Evolutionary conservation across 2,329 filamentous ascomycete species (phyloP).

Genomic region (Beauveria scarabaeidicola): DNA sequence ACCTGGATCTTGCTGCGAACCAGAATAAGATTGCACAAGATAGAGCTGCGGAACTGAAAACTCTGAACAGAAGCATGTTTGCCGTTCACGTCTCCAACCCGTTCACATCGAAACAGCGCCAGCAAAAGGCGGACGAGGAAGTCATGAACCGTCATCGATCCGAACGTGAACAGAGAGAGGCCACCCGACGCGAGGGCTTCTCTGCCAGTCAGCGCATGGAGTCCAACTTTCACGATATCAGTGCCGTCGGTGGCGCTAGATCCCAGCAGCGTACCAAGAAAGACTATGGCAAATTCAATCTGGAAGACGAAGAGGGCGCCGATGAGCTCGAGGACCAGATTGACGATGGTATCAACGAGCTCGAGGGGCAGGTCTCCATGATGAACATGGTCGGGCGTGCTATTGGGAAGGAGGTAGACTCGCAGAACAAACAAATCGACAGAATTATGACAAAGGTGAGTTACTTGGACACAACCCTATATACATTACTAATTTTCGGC

Average conservation of each 20-base stretch:
- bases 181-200: conserved; percentile 46
- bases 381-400: conserved; percentile 66
- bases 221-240: conserved; percentile 35
- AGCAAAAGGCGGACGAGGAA: conserved; percentile 55
- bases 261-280: conserved; percentile 29
- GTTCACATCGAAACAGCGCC: conserved; percentile 62
- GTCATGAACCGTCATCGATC: conserved; percentile 60
- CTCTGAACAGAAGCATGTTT: conserved; percentile 84
- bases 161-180: conserved; percentile 57
- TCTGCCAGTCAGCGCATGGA: conserved; percentile 47
- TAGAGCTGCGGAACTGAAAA: conserved; percentile 74
- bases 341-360: conserved; percentile 53
- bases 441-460: conserved; percentile 69
- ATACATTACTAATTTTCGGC: conserved; percentile 20
- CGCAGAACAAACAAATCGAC: conserved; percentile 68
- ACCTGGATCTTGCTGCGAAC: conserved; percentile 70
- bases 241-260: conserved; percentile 17
- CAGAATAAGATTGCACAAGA: conserved; percentile 71
- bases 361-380: conserved; percentile 60
- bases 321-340: conserved; percentile 43
- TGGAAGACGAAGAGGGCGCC: conserved; percentile 59
- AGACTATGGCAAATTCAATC: conserved; percentile 57
- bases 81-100: conserved; percentile 70
- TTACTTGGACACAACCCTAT: neutral
- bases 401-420: conserved; percentile 66